These are phyloP conservation scores for Brassica juncea DNA, from an alignment of 345 rosid genomes.

Conservation along the genomic window DNA sequence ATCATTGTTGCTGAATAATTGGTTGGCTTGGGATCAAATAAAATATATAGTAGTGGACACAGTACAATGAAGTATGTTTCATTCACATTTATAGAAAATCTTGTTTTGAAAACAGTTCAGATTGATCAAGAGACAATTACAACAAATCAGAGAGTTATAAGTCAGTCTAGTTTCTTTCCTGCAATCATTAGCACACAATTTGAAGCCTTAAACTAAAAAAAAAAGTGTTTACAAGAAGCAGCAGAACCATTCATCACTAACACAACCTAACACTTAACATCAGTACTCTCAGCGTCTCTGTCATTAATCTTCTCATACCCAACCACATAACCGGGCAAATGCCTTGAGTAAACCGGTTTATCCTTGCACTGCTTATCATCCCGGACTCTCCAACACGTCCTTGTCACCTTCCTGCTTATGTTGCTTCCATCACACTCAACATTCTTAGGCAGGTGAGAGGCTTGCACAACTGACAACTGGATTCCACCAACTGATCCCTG, in stretches of 20 bases:
- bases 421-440: slow-evolving; percentile 29
- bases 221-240: neutral
- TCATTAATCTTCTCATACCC: slow-evolving; percentile 39
- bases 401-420: slow-evolving; percentile 40
- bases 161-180: slow-evolving; percentile 17
- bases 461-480: slow-evolving; percentile 47
- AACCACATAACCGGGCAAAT: slow-evolving; percentile 47
- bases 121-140: neutral
- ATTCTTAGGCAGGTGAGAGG: slow-evolving; percentile 45
- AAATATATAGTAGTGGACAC: neutral
- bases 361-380: slow-evolving; percentile 43
- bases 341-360: slow-evolving; percentile 45
- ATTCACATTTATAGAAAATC: neutral
- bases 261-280: slow-evolving; percentile 21
- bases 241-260: slow-evolving; percentile 3
- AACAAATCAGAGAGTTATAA: slow-evolving; percentile 14
- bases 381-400: slow-evolving; percentile 50
- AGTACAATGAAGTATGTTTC: neutral
- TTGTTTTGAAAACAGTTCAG: neutral
- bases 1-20: slow-evolving; percentile 3
- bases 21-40: neutral
- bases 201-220: neutral
- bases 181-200: neutral
- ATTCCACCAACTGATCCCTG: slow-evolving; percentile 43
- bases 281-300: slow-evolving; percentile 25